A percentile compares a stretch with the other conserved stretches of the same genome.
Conservation (phyloP, 331 rosid species). For the Dryas integrifolia region DNA sequence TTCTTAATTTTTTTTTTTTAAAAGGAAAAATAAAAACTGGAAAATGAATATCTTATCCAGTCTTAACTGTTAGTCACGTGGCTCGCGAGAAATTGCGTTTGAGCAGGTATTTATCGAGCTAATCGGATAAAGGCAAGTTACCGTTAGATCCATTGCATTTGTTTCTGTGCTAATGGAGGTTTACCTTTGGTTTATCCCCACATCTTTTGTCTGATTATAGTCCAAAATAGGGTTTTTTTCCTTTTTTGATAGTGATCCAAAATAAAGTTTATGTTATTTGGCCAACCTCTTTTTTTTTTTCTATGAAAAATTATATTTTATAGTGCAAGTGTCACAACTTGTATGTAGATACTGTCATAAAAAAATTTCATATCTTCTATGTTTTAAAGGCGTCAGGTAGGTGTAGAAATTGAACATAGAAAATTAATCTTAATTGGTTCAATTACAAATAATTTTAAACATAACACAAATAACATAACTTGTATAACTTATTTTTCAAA, state of each 20-base stretch:
- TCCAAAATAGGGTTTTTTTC: neutral
- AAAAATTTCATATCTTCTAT: too few species aligned
- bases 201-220: neutral
- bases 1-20: neutral
- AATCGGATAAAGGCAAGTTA: neutral
- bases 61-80: neutral
- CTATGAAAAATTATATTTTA: too few species aligned
- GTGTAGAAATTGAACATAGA: too few species aligned
- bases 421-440: too few species aligned
- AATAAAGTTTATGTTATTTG: conserved; percentile 2
- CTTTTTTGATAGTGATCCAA: neutral
- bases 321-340: too few species aligned
- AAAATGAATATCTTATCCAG: conserved; percentile 17
- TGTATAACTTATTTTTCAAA: too few species aligned
- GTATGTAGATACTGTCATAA: too few species aligned
- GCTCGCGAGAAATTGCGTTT: conserved; percentile 24
- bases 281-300: neutral
- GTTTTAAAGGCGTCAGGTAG: too few species aligned
- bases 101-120: conserved; percentile 8
- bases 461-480: too few species aligned
- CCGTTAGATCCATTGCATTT: conserved; percentile 9
- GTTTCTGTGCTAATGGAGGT: conserved; percentile 16
- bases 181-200: neutral
- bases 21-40: neutral
- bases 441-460: too few species aligned